Base-by-base conservation (phyloP, 805 yeast species). In the Candida schatavii region DNA sequence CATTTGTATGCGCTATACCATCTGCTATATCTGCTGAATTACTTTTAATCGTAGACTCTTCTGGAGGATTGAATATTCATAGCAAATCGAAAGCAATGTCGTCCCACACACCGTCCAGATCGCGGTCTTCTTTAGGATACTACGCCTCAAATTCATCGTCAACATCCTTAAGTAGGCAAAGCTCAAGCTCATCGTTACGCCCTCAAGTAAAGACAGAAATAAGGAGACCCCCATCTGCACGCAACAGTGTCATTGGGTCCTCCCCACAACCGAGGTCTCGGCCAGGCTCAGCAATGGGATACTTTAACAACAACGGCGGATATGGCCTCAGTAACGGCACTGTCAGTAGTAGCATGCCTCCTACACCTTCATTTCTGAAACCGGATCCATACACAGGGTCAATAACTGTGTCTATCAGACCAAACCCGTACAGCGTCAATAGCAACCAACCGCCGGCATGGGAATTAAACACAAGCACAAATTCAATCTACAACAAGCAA, bases 371-470 rank as follows among this genome's bases (percentile, higher is more conserved):
- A 1, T 56, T 54, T 27, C 25, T 31, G 3, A 48, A 42, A 37
- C 52, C 50, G 9, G 74, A 69, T 37, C 73, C 74, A 0, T 85
- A 83, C 53, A 72, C 79, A 3, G 95, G 95, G 1, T 72, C 83
- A 13, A 88, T 88, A 47, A 75, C 78, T 1, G 96, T 88, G 1
- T 77, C 89, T 0, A 76, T 88, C 10, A 68, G 97, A 46, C 88
- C 90, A 14, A 81, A 83, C 49, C 96, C 96, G 0, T 57, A 68
- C 37, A 54, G 62, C 20, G 58, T 55, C 27, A 63, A 62, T 44
- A 61, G 65, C 7, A 54, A 63, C 60, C 57, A 49, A 44, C 35
- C 62, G 7, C 35, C 64, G 17, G 66, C 55, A 46, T 85, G 78
- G 83, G 61, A 50, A 43, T 71, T 76, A 35, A 74, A 72, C 44